Evolutionary conservation across 2,329 filamentous ascomycete species (phyloP).

Genomic region (Ophiosphaerella narmari): DNA sequence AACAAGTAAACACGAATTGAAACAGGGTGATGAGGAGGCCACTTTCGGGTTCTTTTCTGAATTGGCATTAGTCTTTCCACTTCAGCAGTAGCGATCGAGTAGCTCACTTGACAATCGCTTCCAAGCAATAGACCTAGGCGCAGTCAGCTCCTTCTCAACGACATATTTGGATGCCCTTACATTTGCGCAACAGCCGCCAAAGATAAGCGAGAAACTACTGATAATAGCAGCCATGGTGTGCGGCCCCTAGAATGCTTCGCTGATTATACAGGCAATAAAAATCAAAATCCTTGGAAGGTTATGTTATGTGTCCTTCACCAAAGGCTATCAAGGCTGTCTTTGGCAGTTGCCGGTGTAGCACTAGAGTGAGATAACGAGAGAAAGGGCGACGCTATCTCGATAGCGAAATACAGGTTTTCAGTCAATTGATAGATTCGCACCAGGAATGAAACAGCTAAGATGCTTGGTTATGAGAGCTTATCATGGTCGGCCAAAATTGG

Average conservation of each 20-base stretch:
- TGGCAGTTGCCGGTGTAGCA: background rate
- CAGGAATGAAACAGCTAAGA: background rate
- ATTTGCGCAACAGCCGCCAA: constrained; percentile 94
- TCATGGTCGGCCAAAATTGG: constrained; percentile 14
- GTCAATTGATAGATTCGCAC: background rate
- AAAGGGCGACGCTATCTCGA: background rate
- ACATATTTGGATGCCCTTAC: constrained; percentile 55
- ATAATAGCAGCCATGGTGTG: constrained; percentile 40
- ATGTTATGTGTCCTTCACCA: too few species aligned
- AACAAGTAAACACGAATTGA: constrained; percentile 65
- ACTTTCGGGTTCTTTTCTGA: constrained; percentile 79
- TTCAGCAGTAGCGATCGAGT: too few species aligned
- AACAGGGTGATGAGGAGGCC: constrained; percentile 68
- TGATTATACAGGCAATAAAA: background rate
- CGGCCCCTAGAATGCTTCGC: background rate
- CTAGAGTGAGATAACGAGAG: background rate
- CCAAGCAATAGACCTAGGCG: constrained; percentile 85
- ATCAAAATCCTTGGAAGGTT: too few species aligned
- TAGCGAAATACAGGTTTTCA: too few species aligned
- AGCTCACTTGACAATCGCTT: constrained; percentile 90
- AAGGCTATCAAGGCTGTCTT: too few species aligned
- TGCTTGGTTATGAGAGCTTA: background rate
- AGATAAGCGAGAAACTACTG: constrained; percentile 80
- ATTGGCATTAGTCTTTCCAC: constrained; percentile 18
- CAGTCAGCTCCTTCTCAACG: constrained; percentile 7